These are phyloP conservation scores for Picochlorum sp. DNA, from an alignment of 139 green algal species.

Conservation along the genomic window DNA sequence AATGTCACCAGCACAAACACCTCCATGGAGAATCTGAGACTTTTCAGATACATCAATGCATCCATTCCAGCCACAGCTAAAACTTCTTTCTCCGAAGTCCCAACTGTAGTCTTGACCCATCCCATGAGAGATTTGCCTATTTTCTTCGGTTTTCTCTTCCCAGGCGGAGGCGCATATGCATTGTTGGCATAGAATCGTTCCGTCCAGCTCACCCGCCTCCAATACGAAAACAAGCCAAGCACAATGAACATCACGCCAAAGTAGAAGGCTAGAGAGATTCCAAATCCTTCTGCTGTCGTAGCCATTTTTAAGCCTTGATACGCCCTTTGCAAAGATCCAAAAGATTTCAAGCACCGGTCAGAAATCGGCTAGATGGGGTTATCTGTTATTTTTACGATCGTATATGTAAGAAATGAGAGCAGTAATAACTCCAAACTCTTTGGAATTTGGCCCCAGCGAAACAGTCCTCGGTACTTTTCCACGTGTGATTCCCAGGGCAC, in stretches of 20 bases:
- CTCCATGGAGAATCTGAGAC: background rate
- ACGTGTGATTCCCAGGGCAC: too few species aligned
- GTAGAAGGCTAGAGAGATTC: conserved; percentile 1
- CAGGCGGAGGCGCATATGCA: background rate
- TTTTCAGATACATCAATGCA: background rate
- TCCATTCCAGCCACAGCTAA: background rate
- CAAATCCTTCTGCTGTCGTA: background rate
- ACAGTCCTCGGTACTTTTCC: too few species aligned
- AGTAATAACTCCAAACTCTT: too few species aligned
- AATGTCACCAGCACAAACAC: background rate
- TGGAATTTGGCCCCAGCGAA: too few species aligned
- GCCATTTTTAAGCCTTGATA: too few species aligned
- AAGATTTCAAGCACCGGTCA: too few species aligned
- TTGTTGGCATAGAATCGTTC: background rate
- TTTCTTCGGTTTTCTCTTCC: background rate
- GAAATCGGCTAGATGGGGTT: too few species aligned
- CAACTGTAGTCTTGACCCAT: background rate
- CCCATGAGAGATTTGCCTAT: background rate
- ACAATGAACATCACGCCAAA: background rate
- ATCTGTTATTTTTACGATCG: too few species aligned
- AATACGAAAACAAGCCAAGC: background rate
- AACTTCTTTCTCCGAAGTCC: background rate
- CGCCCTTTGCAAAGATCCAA: too few species aligned
- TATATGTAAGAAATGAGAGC: too few species aligned
- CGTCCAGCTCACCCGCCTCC: background rate